Evolutionary conservation across 768 basidiomycete species (phyloP), one percentile per base, ranked within the genome.

Genomic region (Podaxis pistillaris): DNA sequence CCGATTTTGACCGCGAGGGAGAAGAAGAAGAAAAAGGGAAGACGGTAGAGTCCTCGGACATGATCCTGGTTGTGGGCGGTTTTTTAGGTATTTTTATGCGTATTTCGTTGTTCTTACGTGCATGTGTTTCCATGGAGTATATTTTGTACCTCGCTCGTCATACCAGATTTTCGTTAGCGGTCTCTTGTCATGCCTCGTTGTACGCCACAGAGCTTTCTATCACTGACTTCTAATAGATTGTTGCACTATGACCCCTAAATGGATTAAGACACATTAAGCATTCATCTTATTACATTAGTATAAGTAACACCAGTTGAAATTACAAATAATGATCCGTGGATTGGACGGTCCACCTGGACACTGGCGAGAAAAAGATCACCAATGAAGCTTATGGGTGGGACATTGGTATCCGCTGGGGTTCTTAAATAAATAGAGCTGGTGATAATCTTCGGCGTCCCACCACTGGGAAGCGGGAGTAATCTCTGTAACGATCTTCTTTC

Each of bases 351-450:
- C 22, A 52, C 8, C 38, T 46, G 56, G 17, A 59, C 22, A 13
- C 33, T 7, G 30, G 9, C 37, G 33, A 44, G 56, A 56, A 59
- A 2, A n/a, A 49, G 30, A 17, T 64, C 49, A 94, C 94, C 94
- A 96, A 69, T 93, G 87, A 51, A 96, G 76, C 41, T 77, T 80
- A 74, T 96, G 95, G 2, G 90, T 94, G 0, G 95, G 89, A 75
- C 96, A 98, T 68, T 95, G 92, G 72, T 97, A 97, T 8, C 96
- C 96, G 11, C 70, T 69, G 0, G 96, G 93, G 72, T 97, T 93
- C 79, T 90, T 89, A 77, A 86, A 87, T 59, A 87, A 78, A 70
- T 93, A 94, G 33, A 90, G 78, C 66, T 94, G 93, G 74, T 94
- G 91, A 69, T 94, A 93, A 3, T 88, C 83, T 73, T 93, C 91